Base-by-base conservation (phyloP, 1,139 yeast species). In the Pichia sp. region DNA sequence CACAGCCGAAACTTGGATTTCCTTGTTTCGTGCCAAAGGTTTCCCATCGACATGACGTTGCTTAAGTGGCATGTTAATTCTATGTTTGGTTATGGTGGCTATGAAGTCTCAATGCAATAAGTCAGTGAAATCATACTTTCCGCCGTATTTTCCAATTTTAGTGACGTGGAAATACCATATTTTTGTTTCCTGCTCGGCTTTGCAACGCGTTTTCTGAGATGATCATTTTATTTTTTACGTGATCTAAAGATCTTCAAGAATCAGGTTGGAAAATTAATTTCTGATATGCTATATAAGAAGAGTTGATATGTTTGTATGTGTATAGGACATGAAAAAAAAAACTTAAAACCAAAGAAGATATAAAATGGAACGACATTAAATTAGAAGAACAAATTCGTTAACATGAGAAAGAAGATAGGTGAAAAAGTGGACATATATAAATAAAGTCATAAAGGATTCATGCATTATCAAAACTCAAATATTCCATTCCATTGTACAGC, bases 401-500 rank as follows among this genome's bases (percentile, higher is more conserved):
- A 16, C 29, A 24, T 42, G 31, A 29, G n/a, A 46, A n/a, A n/a
- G 17, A 30, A 46, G 38, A 30, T 17, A 27, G 36, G 14, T 20
- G 31, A 46, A 45, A 55, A 50, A 10, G 24, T 43, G 27, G 8
- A 31, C 17, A 16, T 31, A 51, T 6, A 46, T 54, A 41, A 36
- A 10, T 6, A 14, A 36, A 20, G 24, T 20, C 24, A 20, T 6
- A 12, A 10, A 16, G 17, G 9, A 9, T 27, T 41, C 14, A 43
- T 31, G 29, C 51, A 30, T 41, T 41, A 5, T 53, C 58, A 38
- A 53, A 53, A n/a, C 41, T 60, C 48, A 67, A 49, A 48, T 63
- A 65, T 48, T 66, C 70, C 60, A 66, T 59, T 20, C 67, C 64
- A 36, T 62, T 58, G 54, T 61, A 65, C 8, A 66, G 50, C 36